Percentiles rank a stretch among this genome's conserved stretches.
phyloP scores from a whole-genome alignment of 148 eudicot genomes.

The Persicaria maculosa region DNA sequence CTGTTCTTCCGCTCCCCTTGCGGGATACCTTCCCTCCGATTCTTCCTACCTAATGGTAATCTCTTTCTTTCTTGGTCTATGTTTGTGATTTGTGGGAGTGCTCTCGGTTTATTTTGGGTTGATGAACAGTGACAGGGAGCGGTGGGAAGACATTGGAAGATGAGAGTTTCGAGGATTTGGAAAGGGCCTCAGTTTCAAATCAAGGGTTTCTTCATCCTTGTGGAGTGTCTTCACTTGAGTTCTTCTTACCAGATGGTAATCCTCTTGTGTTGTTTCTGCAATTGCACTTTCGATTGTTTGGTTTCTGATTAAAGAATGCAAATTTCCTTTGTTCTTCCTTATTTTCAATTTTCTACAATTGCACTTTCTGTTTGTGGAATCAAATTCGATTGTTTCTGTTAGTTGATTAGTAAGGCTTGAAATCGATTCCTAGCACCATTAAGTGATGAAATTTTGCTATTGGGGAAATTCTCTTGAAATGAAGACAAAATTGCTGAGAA shows the following conservation, averaged over 20 bases:
- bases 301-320: neutral
- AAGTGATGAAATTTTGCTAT: no score
- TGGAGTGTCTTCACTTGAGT: constrained; percentile 57
- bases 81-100: neutral
- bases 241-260: constrained; percentile 72
- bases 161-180: constrained; percentile 15
- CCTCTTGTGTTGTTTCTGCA: neutral
- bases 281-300: neutral
- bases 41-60: constrained; percentile 18
- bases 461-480: no score
- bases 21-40: no score
- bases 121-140: constrained; percentile 18
- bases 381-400: neutral
- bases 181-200: neutral
- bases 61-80: neutral
- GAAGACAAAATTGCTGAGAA: no score
- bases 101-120: neutral
- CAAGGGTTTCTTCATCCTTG: constrained; percentile 35
- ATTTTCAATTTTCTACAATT: neutral
- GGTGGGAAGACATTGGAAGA: constrained; percentile 21
- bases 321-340: neutral
- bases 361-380: neutral
- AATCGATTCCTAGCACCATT: neutral
- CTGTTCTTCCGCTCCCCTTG: no score
- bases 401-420: neutral